These are phyloP conservation scores for Hericium rajendrae DNA, from an alignment of 768 basidiomycete species.

Conservation along the genomic window DNA sequence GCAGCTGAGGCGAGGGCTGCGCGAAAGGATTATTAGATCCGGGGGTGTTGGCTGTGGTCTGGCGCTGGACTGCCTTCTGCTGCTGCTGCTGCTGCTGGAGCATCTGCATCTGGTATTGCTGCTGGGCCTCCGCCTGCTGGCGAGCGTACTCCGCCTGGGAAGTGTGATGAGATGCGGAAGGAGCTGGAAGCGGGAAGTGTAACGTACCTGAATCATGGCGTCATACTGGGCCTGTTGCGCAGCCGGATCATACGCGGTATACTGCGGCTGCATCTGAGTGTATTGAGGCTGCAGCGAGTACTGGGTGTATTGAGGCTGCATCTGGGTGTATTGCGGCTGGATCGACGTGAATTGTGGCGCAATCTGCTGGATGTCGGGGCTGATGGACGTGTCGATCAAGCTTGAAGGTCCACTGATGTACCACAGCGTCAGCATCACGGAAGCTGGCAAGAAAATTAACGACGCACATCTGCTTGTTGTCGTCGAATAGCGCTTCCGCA, in stretches of 20 bases:
- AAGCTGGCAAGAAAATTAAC: too few relatives aligned
- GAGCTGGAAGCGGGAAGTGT: background rate
- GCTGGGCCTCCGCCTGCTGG: constrained; percentile 43
- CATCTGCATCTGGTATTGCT: constrained; percentile 29
- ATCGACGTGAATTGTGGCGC: constrained; percentile 15
- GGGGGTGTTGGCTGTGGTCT: constrained; percentile 50
- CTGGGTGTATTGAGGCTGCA: constrained; percentile 28
- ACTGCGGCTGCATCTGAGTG: constrained; percentile 7
- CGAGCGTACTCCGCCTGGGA: constrained; percentile 56
- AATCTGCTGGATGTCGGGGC: constrained; percentile 15
- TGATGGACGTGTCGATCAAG: constrained; percentile 9
- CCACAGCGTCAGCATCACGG: constrained; percentile 18
- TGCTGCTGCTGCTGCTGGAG: constrained; percentile 26
- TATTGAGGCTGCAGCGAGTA: constrained; percentile 30
- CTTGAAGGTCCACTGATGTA: constrained; percentile 4
- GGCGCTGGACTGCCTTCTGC: constrained; percentile 35
- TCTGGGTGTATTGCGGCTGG: constrained; percentile 10
- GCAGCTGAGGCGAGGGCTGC: constrained; percentile 18
- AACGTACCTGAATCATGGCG: constrained; percentile 52
- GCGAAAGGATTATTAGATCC: constrained; percentile 93
- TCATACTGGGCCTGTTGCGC: constrained; percentile 86
- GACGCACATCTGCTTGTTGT: constrained; percentile 42
- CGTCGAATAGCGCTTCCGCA: constrained; percentile 76
- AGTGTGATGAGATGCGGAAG: constrained; percentile 18
- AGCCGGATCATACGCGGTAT: constrained; percentile 76